Evolutionary conservation across 441 rosid genomes (phyloP).

Genomic region (Mallotus repandus): DNA sequence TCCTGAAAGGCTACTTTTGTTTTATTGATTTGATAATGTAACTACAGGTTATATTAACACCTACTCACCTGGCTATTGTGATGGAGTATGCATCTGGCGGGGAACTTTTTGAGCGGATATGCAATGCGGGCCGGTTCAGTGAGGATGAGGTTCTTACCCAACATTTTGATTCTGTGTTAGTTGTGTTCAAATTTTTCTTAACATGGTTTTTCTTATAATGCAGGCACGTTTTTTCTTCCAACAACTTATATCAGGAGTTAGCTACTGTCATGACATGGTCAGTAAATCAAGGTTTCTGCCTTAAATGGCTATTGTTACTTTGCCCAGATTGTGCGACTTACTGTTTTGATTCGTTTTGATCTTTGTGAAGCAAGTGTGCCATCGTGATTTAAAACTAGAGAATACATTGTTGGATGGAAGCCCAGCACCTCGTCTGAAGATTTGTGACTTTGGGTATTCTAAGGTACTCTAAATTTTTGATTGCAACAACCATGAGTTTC

Average conservation of each 20-base stretch:
- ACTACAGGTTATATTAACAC: slow-evolving; percentile 78
- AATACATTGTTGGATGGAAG: slow-evolving; percentile 96
- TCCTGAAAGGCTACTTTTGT: background rate
- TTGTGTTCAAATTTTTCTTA: slow-evolving; percentile 1
- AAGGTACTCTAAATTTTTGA: slow-evolving; percentile 49
- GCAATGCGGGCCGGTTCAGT: slow-evolving; percentile 96
- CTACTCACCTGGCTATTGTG: slow-evolving; percentile 96
- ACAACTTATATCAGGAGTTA: slow-evolving; percentile 97
- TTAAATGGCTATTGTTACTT: slow-evolving; percentile 10
- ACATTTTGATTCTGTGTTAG: background rate
- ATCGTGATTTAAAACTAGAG: slow-evolving; percentile 89
- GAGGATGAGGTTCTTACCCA: slow-evolving; percentile 79
- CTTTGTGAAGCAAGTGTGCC: slow-evolving; percentile 79
- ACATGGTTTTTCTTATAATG: slow-evolving; percentile 11
- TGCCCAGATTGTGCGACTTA: slow-evolving; percentile 8
- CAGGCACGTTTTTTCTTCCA: slow-evolving; percentile 99
- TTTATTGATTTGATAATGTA: slow-evolving; percentile 10
- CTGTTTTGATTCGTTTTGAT: slow-evolving; percentile 13
- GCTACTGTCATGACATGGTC: slow-evolving; percentile 95
- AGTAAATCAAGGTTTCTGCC: slow-evolving; percentile 23
- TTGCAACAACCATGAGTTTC: slow-evolving; percentile 1
- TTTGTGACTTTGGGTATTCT: slow-evolving; percentile 98
- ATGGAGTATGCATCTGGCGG: slow-evolving; percentile 99
- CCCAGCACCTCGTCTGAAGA: slow-evolving; percentile 89
- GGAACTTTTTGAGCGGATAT: slow-evolving; percentile 92